Evolutionary conservation across 768 basidiomycete genomes (phyloP), one percentile per base, ranked within the genome.

Genomic region (Lepiota brunneoincarnata): DNA sequence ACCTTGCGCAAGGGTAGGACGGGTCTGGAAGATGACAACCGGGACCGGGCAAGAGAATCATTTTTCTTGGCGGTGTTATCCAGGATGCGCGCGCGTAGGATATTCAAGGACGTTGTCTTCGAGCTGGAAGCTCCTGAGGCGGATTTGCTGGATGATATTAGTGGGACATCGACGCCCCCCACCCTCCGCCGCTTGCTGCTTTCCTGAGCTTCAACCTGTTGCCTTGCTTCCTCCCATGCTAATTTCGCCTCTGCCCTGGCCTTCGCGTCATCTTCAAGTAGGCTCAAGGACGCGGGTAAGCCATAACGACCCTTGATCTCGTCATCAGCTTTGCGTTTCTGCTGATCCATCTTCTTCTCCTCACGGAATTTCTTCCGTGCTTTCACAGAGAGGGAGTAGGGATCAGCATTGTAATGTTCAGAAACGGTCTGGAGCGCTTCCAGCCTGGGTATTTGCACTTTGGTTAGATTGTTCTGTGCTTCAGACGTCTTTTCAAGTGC

Each of bases 401-500:
- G 97, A 71, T 99, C 97, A 2, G 83, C 69, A 60, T 91, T 90
- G 62, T 84, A 85, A 36, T 83, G 84, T 58, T 91, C 86, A 11
- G 93, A 92, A 2, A 85, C 75, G 23, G 78, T 72, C 61, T 92
- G 85, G 26, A 99, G 74, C 1, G 86, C 82, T 61, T 92, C 89
- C 20, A 99, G 73, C 2, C 94, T 87, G 4, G 92, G 89, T 39
- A 83, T 80, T 58, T 87, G 87, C 3, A 91, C 84, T 55, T 86
- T 83, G 26, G 83, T 86, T 57, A 85, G 74, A 57, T 81, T 75
- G 41, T 84, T 82, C 63, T 93, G 86, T 0, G 88, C 85, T 14
- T 81, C 85, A 2, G 89, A 86, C 2, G 88, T 87, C 72, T 98
- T 97, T 66, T 98, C 97, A 4, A 98, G 76, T 3, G 87, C 85